Conservation (phyloP, 139 green algal species). For the Diplosphaera chodatii region DNA sequence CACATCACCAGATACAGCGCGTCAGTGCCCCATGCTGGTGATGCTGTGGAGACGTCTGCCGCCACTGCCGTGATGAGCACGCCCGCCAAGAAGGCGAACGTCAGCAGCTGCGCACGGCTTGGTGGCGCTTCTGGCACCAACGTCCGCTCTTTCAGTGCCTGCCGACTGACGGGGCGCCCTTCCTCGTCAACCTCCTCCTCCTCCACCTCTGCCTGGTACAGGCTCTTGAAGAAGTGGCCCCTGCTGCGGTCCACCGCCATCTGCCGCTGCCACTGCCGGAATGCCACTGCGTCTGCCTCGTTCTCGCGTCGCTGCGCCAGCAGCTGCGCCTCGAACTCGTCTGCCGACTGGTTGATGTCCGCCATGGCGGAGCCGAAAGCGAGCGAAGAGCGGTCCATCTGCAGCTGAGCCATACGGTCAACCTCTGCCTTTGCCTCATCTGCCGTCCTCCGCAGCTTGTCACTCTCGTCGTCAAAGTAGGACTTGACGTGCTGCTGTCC, state of each 20-base stretch:
- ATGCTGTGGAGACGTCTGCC: no score
- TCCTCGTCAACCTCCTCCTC: no score
- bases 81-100: background rate
- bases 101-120: background rate
- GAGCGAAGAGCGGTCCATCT: conserved; percentile 22
- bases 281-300: no score
- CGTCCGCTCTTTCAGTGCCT: background rate
- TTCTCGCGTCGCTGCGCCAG: conserved; percentile 17
- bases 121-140: background rate
- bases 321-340: conserved; percentile 46
- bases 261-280: conserved; percentile 33
- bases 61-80: background rate
- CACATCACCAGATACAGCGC: no score
- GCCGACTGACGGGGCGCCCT: no score
- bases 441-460: conserved; percentile 25
- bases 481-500: conserved; percentile 41
- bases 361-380: conserved; percentile 40
- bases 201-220: conserved; percentile 23
- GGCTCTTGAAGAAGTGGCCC: conserved; percentile 45
- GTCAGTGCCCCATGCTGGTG: no score
- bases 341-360: conserved; percentile 40
- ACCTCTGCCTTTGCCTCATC: conserved; percentile 48
- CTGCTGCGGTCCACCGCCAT: conserved; percentile 25
- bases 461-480: conserved; percentile 25
- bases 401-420: conserved; percentile 29